Percentiles rank a stretch among this genome's conserved stretches.
Conservation (phyloP, 306 rosid species). For the Lagenaria siceraria region DNA sequence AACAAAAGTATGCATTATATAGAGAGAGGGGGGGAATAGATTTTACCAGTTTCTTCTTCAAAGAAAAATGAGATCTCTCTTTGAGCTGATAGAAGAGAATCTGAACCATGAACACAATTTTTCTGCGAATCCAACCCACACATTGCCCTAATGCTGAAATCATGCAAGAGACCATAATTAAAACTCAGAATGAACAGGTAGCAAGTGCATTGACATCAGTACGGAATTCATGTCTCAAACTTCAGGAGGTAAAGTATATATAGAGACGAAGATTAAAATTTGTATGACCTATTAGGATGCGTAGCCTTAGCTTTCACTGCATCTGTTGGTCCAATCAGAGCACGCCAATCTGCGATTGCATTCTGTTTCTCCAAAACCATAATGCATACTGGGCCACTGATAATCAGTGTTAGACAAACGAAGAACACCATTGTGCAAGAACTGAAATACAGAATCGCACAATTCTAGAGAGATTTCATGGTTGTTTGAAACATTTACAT, state of each 20-base stretch:
- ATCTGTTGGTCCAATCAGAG: slow-evolving; percentile 90
- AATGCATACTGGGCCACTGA: slow-evolving; percentile 62
- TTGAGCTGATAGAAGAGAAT: slow-evolving; percentile 61
- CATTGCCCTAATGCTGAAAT: slow-evolving; percentile 65
- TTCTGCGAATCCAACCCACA: slow-evolving; percentile 50
- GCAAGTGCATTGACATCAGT: background rate
- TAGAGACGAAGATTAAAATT: slow-evolving; percentile 6
- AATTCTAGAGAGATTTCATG: background rate
- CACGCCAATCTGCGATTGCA: slow-evolving; percentile 82
- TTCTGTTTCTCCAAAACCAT: slow-evolving; percentile 82
- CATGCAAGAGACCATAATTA: background rate
- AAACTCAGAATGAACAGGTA: slow-evolving; percentile 5
- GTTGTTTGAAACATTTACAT: background rate
- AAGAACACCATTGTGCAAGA: slow-evolving; percentile 6
- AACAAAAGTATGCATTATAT: background rate
- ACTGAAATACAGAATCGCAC: slow-evolving; percentile 7
- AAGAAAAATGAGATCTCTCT: slow-evolving; percentile 74
- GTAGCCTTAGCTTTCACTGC: slow-evolving; percentile 63
- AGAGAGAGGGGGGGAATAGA: background rate
- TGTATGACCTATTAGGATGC: slow-evolving; percentile 66
- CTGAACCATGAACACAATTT: slow-evolving; percentile 86
- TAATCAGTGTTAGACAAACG: slow-evolving; percentile 7
- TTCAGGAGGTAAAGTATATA: slow-evolving; percentile 4
- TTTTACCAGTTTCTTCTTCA: slow-evolving; percentile 41
- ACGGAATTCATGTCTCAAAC: slow-evolving; percentile 5